These are phyloP conservation scores for Cladosporium sp. DNA, from an alignment of 2,329 filamentous ascomycete species.

Conservation along the genomic window DNA sequence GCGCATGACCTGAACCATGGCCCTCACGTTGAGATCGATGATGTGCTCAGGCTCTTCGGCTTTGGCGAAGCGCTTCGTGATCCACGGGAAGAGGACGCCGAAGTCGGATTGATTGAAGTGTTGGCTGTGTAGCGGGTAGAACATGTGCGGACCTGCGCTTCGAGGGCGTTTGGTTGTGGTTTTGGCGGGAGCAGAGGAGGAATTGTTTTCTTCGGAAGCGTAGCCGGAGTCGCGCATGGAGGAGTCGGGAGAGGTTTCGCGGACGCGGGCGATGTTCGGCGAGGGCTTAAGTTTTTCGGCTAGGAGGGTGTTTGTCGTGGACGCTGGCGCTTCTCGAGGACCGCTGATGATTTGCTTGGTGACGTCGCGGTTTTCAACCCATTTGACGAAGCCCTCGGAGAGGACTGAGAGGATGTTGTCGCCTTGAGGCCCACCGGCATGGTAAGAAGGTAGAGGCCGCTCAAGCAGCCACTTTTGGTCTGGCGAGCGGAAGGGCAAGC, in stretches of 20 bases:
- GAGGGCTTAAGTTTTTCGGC: conserved; percentile 25
- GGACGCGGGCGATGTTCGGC: conserved; percentile 27
- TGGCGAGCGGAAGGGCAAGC: conserved; percentile 64
- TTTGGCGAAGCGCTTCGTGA: conserved; percentile 47
- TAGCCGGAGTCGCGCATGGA: conserved; percentile 30
- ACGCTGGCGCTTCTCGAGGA: conserved; percentile 4
- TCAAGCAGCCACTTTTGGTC: conserved; percentile 61
- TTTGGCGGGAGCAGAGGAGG: conserved; percentile 18
- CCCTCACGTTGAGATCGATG: conserved; percentile 75
- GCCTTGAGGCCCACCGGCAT: conserved; percentile 47
- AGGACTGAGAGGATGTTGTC: conserved; percentile 64
- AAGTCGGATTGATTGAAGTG: conserved; percentile 83
- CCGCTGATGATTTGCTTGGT: conserved; percentile 60
- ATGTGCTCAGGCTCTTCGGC: conserved; percentile 69
- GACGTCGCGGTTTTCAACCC: conserved; percentile 66
- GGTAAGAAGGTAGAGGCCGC: conserved; percentile 69
- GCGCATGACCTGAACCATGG: conserved; percentile 71
- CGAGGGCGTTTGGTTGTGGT: neutral
- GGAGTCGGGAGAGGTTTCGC: conserved; percentile 24
- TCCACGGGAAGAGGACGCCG: conserved; percentile 73
- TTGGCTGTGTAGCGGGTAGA: conserved; percentile 68
- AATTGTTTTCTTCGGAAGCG: conserved; percentile 20
- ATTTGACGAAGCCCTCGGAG: conserved; percentile 74
- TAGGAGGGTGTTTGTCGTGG: neutral
- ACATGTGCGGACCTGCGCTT: conserved; percentile 57